Conservation (phyloP, 129 eudicot genomes). For the Calendula officinalis region DNA sequence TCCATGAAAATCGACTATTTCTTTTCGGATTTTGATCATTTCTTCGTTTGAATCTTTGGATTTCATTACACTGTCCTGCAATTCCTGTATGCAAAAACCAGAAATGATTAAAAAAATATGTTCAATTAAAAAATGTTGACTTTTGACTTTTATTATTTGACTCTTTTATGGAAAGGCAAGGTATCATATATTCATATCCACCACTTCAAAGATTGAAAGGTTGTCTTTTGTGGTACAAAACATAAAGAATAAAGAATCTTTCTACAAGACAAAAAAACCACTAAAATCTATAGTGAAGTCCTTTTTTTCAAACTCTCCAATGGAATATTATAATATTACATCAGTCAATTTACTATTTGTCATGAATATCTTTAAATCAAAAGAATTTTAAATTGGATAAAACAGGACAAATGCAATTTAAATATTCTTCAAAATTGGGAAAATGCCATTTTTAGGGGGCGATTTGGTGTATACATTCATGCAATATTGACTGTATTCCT, state of each 20-base stretch:
- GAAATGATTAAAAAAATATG: slow-evolving; percentile 1
- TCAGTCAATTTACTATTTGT: slow-evolving; percentile 1
- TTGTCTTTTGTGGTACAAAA: slow-evolving; percentile 15
- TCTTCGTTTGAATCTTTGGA: slow-evolving; percentile 50
- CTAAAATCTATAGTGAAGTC: slow-evolving; percentile 24
- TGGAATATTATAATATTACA: slow-evolving; percentile 19
- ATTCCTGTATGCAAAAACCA: slow-evolving; percentile 41
- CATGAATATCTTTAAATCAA: slow-evolving; percentile 7
- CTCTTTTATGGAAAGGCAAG: slow-evolving; percentile 7
- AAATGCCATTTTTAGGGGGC: not conserved
- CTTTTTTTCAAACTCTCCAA: slow-evolving; percentile 6
- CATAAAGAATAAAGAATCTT: slow-evolving; percentile 27
- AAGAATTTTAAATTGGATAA: slow-evolving; percentile 7
- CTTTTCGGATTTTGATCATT: slow-evolving; percentile 66
- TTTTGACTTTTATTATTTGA: slow-evolving; percentile 20
- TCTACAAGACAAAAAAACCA: slow-evolving; percentile 27
- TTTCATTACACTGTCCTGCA: slow-evolving; percentile 67
- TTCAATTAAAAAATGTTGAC: slow-evolving; percentile 20
- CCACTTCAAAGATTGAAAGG: slow-evolving; percentile 34
- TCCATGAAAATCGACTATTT: slow-evolving; percentile 90
- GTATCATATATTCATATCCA: slow-evolving; percentile 22
- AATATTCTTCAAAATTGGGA: not conserved
- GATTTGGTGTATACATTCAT: not conserved
- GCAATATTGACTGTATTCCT: not conserved
- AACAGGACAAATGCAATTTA: not conserved